phyloP scores from a whole-genome alignment of 1,284 basidiomycete species.

The Gomphus sp. region DNA sequence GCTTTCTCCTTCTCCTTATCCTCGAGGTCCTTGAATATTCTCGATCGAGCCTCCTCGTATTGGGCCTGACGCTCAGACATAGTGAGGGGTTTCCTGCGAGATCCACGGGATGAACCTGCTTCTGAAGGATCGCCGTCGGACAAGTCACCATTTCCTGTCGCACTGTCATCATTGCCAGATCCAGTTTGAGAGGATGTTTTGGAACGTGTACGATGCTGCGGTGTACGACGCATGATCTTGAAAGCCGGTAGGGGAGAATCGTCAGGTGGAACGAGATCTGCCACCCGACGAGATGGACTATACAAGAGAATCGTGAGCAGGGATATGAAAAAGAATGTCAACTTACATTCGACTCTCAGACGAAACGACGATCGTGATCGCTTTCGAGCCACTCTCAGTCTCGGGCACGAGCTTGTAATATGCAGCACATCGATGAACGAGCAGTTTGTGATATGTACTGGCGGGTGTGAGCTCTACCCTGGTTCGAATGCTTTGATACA shows the following conservation, averaged over 20 bases:
- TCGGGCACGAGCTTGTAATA: constrained; percentile 68
- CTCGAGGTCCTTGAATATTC: constrained; percentile 75
- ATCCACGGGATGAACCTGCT: constrained; percentile 56
- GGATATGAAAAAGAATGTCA: constrained; percentile 1
- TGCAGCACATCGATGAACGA: constrained; percentile 72
- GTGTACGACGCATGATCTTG: constrained; percentile 71
- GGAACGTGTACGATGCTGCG: constrained; percentile 37
- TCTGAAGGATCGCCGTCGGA: constrained; percentile 74
- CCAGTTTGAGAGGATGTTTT: constrained; percentile 54
- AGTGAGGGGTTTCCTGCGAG: constrained; percentile 58
- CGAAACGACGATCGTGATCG: constrained; percentile 45
- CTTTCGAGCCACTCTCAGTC: constrained; percentile 52
- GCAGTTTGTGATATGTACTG: constrained; percentile 71
- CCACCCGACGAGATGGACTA: constrained; percentile 58
- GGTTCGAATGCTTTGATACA: constrained; percentile 36
- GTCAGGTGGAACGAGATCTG: constrained; percentile 73
- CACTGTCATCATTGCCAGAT: constrained; percentile 51
- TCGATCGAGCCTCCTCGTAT: constrained; percentile 70
- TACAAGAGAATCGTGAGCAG: constrained; percentile 8
- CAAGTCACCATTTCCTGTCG: constrained; percentile 34
- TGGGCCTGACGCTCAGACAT: constrained; percentile 76
- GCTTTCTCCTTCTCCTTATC: constrained; percentile 68
- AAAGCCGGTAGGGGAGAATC: constrained; percentile 58
- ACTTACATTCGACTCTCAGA: constrained; percentile 65
- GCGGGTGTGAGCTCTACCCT: constrained; percentile 49